A percentile compares a stretch with the other conserved stretches of the same genome.
These are phyloP conservation scores for Diphasiastrum complanatum DNA, from an alignment of 83 land plant species.

Conservation along the genomic window DNA sequence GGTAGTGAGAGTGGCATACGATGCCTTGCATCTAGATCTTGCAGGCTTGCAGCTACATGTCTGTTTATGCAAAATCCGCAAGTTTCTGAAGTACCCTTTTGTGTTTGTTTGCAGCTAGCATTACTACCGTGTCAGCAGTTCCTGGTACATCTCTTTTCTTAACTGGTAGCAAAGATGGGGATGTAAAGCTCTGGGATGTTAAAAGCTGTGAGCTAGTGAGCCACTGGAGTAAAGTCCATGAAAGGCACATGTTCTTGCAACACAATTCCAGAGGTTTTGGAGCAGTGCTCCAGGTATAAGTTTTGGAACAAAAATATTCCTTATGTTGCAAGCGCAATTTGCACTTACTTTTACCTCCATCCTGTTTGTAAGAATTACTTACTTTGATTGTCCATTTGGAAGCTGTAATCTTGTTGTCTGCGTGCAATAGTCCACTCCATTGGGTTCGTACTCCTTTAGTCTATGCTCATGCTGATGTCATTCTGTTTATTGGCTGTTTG, in stretches of 20 bases:
- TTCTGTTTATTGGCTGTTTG: neutral
- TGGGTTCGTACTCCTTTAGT: neutral
- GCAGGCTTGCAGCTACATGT: neutral
- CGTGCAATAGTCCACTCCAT: neutral
- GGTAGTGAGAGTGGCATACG: too few species aligned
- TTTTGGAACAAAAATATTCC: neutral
- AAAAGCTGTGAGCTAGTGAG: conserved; percentile 43
- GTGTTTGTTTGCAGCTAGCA: conserved; percentile 42
- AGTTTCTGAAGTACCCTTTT: neutral
- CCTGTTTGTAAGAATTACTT: neutral
- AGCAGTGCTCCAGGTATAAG: conserved; percentile 64
- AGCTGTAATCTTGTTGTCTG: neutral
- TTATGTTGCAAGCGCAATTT: neutral
- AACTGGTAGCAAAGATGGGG: conserved; percentile 89
- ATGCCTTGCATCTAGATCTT: neutral
- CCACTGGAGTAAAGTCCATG: conserved; percentile 83
- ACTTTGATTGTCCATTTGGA: neutral
- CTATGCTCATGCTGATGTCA: neutral
- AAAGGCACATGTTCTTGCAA: conserved; percentile 78
- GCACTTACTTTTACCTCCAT: neutral
- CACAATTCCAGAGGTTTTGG: conserved; percentile 67
- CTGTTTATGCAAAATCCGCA: neutral
- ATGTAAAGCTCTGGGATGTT: conserved; percentile 96
- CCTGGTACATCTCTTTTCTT: conserved; percentile 76
- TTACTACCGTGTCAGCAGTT: conserved; percentile 60